Base-by-base conservation (phyloP, 331 rosid genomes). In the Quercus lobata region DNA sequence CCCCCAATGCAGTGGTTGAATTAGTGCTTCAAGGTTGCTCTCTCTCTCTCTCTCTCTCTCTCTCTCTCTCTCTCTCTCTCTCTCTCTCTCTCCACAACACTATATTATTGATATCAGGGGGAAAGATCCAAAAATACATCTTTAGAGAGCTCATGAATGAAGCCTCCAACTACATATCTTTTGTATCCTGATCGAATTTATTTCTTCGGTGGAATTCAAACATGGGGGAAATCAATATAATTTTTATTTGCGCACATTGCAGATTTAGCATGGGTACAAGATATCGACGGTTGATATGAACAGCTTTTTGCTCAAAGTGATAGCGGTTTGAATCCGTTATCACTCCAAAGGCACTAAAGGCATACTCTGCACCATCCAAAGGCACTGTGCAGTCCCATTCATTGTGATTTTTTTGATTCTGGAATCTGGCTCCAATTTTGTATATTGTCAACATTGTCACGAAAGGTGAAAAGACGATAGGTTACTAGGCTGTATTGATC, bases 1-100 rank as follows among this genome's bases (percentile, higher is more conserved):
- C 32, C 19, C 94, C 98, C 71, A 94, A 94, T 77, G 85, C 92
- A 46, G 97, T 92, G 7, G 94, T 94, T 80, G 86, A 92, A 79
- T 76, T 88, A 29, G 98, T 93, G 73, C 94, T 92, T 75, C 89
- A 78, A 89, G 98, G 98, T 90, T 71, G 81, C 87, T 30, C 32
- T 30, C 32, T 30, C 32, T 30, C 32, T 29, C 30, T n/a, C n/a
- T n/a, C n/a, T n/a, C n/a, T 29, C 32, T 44, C 2, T 12, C 25
- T 12, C 44, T 29, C 32, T 44, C 2, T 12, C 25, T 12, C 44
- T 29, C 32, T 44, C 2, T 12, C 87, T 30, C 32, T 30, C 32
- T 30, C 32, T 30, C 32, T 29, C 32, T 44, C 2, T 12, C 25
- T 12, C 44, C 54, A 12, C 17, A 49, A 12, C 54, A 49, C 17